Base-by-base conservation (phyloP, 176 grass and related monocot genomes). In the Triticum turgidum region DNA sequence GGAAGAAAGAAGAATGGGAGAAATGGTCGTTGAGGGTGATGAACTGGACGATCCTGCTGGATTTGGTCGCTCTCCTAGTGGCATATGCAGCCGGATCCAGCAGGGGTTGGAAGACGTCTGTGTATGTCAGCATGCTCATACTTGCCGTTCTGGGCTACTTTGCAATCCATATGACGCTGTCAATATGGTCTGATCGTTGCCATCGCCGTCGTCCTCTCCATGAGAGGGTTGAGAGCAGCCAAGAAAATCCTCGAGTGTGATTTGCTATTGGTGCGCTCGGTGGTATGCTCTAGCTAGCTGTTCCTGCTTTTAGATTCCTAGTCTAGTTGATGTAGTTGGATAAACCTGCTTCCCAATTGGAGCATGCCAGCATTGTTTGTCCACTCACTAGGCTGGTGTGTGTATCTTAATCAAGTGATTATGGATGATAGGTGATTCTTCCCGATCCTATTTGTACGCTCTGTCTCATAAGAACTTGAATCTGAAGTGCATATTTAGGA, bases 61-160 rank as follows among this genome's bases (percentile, higher is more conserved):
- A 90, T 58, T 29, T 90, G 42, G 41, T 86, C 6, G 35, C 77
- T 7, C 80, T 90, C 77, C 79, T 84, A 9, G 58, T 10, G 18
- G 56, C 82, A 6, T 74, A 84, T 12, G 82, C 70, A 2, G 70
- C 82, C 27, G 70, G 82, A 39, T 75, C 69, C 11, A 52, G 7
- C 41, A 51, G 83, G 29, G 72, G 61, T 2, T 84, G 59, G 83
- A 32, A 76, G 38, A 85, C 72, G 1, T 77, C 29, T 1, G 29
- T 44, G 11, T 66, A 38, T 21, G 44, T 77, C 1, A 3, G 51
- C 18, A 29, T 4, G 0, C 11, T 85, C 12, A 61, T 76, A 20
- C 2, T 22, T 3, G 41, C 42, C 4, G 83, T 76, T 59, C 11
- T 65, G 11, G 7, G 18, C 61, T 77, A 45, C 63, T 49, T 68